These are phyloP conservation scores for Phytophthora lateralis DNA, from an alignment of 352 stramenopile genomes.

Conservation along the genomic window DNA sequence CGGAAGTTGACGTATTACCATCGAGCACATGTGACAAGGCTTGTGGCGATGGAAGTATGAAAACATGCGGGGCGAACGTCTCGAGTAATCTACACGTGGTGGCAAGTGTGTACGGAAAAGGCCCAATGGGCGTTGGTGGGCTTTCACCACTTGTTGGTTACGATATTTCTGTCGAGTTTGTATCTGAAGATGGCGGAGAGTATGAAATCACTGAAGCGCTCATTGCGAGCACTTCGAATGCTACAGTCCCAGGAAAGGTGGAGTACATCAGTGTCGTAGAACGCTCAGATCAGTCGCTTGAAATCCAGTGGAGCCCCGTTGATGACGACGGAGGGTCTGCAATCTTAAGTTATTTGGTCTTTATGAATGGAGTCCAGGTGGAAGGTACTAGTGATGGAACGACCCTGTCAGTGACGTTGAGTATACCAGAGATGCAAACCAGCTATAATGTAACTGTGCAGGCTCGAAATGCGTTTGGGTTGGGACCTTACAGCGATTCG, in stretches of 20 bases:
- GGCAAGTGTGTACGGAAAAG: slow-evolving; percentile 40
- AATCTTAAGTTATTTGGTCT: slow-evolving; percentile 48
- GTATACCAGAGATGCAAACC: slow-evolving; percentile 1
- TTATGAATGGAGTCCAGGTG: slow-evolving; percentile 47
- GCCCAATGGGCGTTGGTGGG: slow-evolving; percentile 39
- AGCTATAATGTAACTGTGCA: slow-evolving; percentile 37
- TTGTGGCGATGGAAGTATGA: slow-evolving; percentile 23
- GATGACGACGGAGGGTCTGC: slow-evolving; percentile 47
- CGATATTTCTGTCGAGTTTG: slow-evolving; percentile 38
- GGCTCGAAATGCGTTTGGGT: slow-evolving; percentile 44
- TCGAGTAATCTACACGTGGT: slow-evolving; percentile 4
- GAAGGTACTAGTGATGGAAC: slow-evolving; percentile 24
- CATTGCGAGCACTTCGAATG: slow-evolving; percentile 32
- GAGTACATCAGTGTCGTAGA: slow-evolving; percentile 38
- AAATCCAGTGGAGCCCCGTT: slow-evolving; percentile 52
- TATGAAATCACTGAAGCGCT: slow-evolving; percentile 39
- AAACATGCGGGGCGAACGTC: slow-evolving; percentile 21
- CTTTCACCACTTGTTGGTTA: slow-evolving; percentile 42
- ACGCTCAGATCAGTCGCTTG: slow-evolving; percentile 27
- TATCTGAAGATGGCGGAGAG: slow-evolving; percentile 32
- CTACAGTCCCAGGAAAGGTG: slow-evolving; percentile 46
- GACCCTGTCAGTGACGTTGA: slow-evolving; percentile 33
- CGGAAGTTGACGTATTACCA: neutral
- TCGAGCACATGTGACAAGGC: slow-evolving; percentile 24
- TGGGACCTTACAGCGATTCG: slow-evolving; percentile 30